Evolutionary conservation across 257 asterid genomes (phyloP).

Genomic region (Avicennia marina): DNA sequence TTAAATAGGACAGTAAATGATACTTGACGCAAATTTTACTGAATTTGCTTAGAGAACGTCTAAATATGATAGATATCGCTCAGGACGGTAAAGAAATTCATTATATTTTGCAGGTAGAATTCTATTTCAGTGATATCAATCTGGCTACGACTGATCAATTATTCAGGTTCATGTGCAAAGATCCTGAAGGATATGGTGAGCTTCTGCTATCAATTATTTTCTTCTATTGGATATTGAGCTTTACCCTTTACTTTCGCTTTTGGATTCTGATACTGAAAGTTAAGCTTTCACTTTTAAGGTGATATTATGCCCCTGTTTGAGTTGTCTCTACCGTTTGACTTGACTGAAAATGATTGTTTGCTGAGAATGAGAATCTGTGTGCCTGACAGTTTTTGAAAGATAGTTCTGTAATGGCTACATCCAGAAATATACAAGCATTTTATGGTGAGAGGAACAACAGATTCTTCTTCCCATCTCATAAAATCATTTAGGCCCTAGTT

Average conservation of each 20-base stretch:
- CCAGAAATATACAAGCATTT: constrained; percentile 4
- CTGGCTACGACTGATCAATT: constrained; percentile 90
- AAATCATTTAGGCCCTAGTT: background rate
- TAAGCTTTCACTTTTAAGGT: background rate
- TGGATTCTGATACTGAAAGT: background rate
- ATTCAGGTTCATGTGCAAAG: constrained; percentile 63
- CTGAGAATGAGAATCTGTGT: background rate
- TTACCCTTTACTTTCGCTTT: background rate
- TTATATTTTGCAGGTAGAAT: constrained; percentile 63
- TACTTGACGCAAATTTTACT: background rate
- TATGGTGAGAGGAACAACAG: background rate
- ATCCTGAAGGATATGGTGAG: constrained; percentile 87
- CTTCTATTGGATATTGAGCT: background rate
- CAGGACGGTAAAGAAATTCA: background rate
- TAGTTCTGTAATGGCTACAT: background rate
- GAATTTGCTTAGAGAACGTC: background rate
- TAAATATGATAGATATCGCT: background rate
- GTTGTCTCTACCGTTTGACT: constrained; percentile 6
- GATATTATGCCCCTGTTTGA: background rate
- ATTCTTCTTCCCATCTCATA: background rate
- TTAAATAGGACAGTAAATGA: background rate
- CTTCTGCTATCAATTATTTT: constrained; percentile 10
- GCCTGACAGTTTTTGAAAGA: background rate
- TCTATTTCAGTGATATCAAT: constrained; percentile 87
- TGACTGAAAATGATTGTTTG: constrained; percentile 4